Percentiles rank a stretch among this genome's conserved stretches.
Conservation (phyloP, 768 basidiomycete species). For the Fomitopsis serialis region DNA sequence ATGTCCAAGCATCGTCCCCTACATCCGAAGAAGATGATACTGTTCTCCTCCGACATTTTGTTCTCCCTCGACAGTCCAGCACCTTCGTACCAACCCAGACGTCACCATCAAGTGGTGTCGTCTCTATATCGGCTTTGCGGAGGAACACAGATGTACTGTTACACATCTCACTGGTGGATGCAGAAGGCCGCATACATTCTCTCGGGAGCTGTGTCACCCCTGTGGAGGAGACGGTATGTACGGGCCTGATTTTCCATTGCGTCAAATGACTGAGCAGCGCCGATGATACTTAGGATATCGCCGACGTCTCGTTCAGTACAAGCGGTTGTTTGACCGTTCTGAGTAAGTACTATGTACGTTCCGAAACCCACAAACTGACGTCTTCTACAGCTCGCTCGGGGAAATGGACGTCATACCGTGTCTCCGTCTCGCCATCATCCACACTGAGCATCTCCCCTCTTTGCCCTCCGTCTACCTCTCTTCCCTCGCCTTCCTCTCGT, state of each 20-base stretch:
- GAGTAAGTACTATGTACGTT: constrained; percentile 15
- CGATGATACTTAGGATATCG: constrained; percentile 16
- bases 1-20: constrained; percentile 17
- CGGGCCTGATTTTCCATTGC: not conserved
- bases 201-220: constrained; percentile 12
- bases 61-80: constrained; percentile 18
- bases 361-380: not conserved
- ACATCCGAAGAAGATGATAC: constrained; percentile 4
- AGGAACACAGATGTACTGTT: constrained; percentile 4
- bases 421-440: constrained; percentile 3
- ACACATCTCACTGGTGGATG: constrained; percentile 6
- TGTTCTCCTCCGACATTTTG: constrained; percentile 21
- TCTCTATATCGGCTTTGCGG: constrained; percentile 8
- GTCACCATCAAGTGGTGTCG: constrained; percentile 7
- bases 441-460: not conserved
- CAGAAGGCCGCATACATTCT: not conserved
- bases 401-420: constrained; percentile 16
- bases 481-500: constrained; percentile 16
- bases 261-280: not conserved
- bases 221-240: constrained; percentile 5
- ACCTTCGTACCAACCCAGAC: constrained; percentile 11
- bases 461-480: constrained; percentile 13
- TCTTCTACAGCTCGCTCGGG: constrained; percentile 14
- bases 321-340: constrained; percentile 26
- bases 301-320: constrained; percentile 25